Evolutionary conservation across 495 filamentous ascomycete species (phyloP), one percentile per base, ranked within the genome.

Genomic region (Tuber magnatum): DNA sequence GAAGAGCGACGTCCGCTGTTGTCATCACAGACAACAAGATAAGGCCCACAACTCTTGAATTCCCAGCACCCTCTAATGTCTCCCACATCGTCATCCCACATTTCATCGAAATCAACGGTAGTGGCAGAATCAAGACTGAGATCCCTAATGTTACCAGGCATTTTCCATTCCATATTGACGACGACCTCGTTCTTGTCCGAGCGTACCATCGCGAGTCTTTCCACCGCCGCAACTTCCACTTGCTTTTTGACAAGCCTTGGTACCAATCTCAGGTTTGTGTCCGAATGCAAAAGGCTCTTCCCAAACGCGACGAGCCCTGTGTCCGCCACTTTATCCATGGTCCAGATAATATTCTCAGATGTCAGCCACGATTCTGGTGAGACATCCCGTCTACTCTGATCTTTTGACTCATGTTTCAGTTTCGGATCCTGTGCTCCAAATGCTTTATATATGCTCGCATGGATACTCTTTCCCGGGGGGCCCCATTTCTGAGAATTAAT

Each of bases 211-310:
- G 76, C 78, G 44, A 82, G 74, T 42, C 80, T 68, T 69, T 82
- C 80, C 4, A 81, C 80, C n/a, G 44, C 71, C 32, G 76, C 73
- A 24, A 81, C 76, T 43, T 81, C 79, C 24, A 81, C 18, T 48
- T 81, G 72, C 20, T 68, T 72, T 35, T 79, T 71, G n/a, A 81
- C 73, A 14, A 81, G 69, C 46, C 72, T 74, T n/a, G 80, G 80
- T 0, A 81, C 38, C 24, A 81, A 70, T 24, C 80, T 74, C 35
- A 81, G 80, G 68, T 81, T 81, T 43, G 80, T 80, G 32, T 81
- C 80, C 38, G 80, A 81, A 39, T 81, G 80, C 16, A 81, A 70
- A 22, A 80, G 74, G 24, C 72, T 77, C 46, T 80, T 80, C 65
- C 69, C 69, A 35, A 80, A 80, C 28, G 61, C 72, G 9, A 74